Base-by-base conservation (phyloP, 441 rosid species). In the Euphorbia corollata region DNA sequence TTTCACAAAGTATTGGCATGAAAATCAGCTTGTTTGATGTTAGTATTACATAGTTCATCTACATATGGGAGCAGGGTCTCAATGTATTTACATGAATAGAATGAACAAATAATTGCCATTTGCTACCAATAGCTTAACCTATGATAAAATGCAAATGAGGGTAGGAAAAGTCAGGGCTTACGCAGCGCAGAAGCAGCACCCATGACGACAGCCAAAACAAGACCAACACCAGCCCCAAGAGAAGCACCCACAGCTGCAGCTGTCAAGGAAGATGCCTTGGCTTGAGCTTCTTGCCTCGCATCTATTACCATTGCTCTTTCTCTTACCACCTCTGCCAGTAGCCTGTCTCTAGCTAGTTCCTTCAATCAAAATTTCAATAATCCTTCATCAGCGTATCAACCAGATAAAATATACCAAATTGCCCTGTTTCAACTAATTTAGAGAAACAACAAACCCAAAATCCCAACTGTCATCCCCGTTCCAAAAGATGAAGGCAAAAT, bases 111-210 rank as follows among this genome's bases (percentile, higher is more conserved):
- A 64, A 77, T 19, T 2, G 53, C 12, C 23, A 50, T 51, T 27
- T 13, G 45, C 68, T 70, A 61, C 39, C 18, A 10, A 20, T 32
- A 27, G 38, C 41, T 48, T 63, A 8, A 15, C 13, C 65, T 64
- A 48, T 2, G 22, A 73, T 22, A 50, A 50, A n/a, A 48, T 34
- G 59, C 18, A 19, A 51, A 11, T n/a, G 39, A 71, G 0, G 34
- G 7, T 5, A 32, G 54, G 23, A 9, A 0, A 20, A 32, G 47
- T 86, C 84, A 91, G 15, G 99, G 99, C 75, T 93, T 93, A 76
- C 99, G 83, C 79, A 93, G 83, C 66, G 97, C 90, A 32, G 99
- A 93, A 55, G 95, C 96, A 0, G 97, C 97, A 47, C 99, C 99
- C 99, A 93, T 93, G 64, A 93, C 99, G 57, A 93, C 85, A 32